Percentiles rank a stretch among this genome's conserved stretches.
These are phyloP conservation scores for Perilla frutescens DNA, from an alignment of 257 asterid species.

Conservation along the genomic window DNA sequence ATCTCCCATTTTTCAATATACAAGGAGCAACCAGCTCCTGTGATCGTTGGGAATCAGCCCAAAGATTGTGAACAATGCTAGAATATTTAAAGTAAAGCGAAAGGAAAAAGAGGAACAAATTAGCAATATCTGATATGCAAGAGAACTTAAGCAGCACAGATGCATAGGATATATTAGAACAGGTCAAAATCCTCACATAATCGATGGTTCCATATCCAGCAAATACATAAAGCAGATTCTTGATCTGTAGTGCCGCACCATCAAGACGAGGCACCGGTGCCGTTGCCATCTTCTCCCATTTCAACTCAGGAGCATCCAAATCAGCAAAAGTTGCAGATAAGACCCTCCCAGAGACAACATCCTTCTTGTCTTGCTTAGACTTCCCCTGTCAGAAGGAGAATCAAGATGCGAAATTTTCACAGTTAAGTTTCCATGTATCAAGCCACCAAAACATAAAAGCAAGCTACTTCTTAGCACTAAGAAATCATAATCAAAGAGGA, in stretches of 20 bases:
- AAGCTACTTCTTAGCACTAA: background rate
- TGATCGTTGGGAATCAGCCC: background rate
- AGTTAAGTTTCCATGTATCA: background rate
- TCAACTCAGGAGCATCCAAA: conserved; percentile 76
- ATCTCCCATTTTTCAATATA: conserved; percentile 13
- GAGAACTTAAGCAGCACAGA: conserved; percentile 21
- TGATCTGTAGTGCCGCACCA: conserved; percentile 90
- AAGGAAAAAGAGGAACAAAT: background rate
- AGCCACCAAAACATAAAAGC: conserved; percentile 20
- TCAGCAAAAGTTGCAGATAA: conserved; percentile 91
- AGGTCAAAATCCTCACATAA: conserved; percentile 50
- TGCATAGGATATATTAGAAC: background rate
- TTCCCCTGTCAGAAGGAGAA: conserved; percentile 34
- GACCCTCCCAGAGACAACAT: conserved; percentile 47
- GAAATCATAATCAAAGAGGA: conserved; percentile 1
- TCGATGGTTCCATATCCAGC: conserved; percentile 98
- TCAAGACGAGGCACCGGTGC: conserved; percentile 98
- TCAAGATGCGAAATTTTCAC: background rate
- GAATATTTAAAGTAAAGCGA: background rate
- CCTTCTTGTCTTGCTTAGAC: conserved; percentile 39
- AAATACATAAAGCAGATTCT: conserved; percentile 82
- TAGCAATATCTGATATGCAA: conserved; percentile 19
- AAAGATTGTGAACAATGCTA: conserved; percentile 15
- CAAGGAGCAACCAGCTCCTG: conserved; percentile 26
- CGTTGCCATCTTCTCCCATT: conserved; percentile 88